A percentile compares a stretch with the other conserved stretches of the same genome.
These are phyloP conservation scores for Phyllosticta citribraziliensis DNA, from an alignment of 2,329 filamentous ascomycete species.

Conservation along the genomic window DNA sequence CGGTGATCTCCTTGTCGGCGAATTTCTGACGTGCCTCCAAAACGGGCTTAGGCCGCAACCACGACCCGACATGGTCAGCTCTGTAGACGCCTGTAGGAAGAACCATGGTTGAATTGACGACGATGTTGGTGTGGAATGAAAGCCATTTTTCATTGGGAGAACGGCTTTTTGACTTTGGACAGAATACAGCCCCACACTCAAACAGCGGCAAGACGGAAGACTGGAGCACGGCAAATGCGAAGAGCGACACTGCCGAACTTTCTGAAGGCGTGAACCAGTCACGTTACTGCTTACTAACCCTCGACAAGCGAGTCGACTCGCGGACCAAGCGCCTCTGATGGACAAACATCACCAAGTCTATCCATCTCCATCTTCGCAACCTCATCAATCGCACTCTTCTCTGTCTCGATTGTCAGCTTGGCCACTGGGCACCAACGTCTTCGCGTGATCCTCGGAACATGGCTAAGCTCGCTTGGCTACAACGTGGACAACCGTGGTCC, in stretches of 20 bases:
- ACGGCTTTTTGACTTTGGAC: neutral
- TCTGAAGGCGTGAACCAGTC: neutral
- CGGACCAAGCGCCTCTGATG: no score
- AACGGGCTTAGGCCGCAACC: slow-evolving; percentile 42
- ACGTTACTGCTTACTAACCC: neutral
- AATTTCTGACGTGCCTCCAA: slow-evolving; percentile 41
- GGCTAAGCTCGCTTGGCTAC: neutral
- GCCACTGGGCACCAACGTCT: neutral
- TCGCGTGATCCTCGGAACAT: neutral
- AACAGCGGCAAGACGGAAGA: neutral
- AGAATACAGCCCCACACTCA: neutral
- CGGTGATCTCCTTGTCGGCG: slow-evolving; percentile 33
- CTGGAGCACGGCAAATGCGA: neutral
- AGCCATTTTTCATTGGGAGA: neutral
- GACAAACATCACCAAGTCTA: neutral
- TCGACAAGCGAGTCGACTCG: neutral
- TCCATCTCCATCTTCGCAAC: neutral
- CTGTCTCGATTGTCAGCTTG: neutral
- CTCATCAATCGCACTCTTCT: neutral
- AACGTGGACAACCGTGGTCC: neutral
- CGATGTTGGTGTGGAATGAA: neutral
- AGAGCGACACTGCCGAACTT: neutral
- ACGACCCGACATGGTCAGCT: slow-evolving; percentile 48
- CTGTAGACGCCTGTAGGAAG: slow-evolving; percentile 31
- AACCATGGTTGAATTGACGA: slow-evolving; percentile 19